These are phyloP conservation scores for Eruca vesicaria DNA, from an alignment of 441 rosid species.

Conservation along the genomic window DNA sequence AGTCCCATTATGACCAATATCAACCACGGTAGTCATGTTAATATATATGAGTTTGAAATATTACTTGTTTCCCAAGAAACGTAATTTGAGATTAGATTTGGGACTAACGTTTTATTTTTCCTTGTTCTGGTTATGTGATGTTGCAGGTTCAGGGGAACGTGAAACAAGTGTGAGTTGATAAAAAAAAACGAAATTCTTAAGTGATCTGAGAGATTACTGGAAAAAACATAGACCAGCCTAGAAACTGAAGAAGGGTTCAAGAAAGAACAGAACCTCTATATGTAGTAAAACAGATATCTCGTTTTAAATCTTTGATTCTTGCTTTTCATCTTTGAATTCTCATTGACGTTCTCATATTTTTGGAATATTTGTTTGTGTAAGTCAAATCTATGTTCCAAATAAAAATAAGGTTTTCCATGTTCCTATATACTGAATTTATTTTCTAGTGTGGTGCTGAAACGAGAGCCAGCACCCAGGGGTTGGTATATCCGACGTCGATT, in stretches of 20 bases:
- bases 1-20: slow-evolving; percentile 68
- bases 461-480: neutral
- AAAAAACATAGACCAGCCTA: neutral
- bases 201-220: neutral
- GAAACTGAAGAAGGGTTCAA: slow-evolving; percentile 11
- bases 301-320: neutral
- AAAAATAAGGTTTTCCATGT: neutral
- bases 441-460: neutral
- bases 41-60: slow-evolving; percentile 49
- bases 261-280: neutral
- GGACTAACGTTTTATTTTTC: neutral
- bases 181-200: neutral
- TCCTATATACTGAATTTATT: neutral
- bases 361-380: neutral
- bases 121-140: neutral
- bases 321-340: neutral
- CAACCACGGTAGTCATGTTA: slow-evolving; percentile 63
- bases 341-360: neutral
- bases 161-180: neutral
- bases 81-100: neutral
- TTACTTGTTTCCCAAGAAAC: slow-evolving; percentile 21
- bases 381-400: neutral
- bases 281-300: slow-evolving; percentile 3
- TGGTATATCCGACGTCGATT: neutral
- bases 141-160: slow-evolving; percentile 25